phyloP scores from a whole-genome alignment of 768 basidiomycete genomes.

The Saitozyma sp. region DNA sequence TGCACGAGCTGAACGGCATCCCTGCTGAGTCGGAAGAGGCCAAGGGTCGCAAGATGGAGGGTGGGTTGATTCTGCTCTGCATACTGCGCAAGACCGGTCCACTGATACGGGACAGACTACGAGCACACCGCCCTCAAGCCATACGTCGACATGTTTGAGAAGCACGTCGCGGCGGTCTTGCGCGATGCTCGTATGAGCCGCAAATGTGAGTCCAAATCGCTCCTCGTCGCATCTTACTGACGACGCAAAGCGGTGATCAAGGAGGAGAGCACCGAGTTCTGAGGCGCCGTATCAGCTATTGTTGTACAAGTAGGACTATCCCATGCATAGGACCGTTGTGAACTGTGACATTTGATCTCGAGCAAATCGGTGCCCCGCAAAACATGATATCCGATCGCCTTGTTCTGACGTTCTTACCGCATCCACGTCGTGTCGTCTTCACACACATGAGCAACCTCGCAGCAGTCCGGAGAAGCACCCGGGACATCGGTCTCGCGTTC shows the following conservation, averaged over 20 bases:
- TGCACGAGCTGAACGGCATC: conserved; percentile 69
- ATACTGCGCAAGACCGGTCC: background rate
- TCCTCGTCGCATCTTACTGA: background rate
- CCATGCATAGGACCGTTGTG: too few relatives aligned
- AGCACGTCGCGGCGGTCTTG: conserved; percentile 59
- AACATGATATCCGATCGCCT: too few relatives aligned
- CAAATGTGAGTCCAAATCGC: conserved; percentile 37
- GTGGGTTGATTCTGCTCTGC: conserved; percentile 13
- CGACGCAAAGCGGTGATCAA: conserved; percentile 1
- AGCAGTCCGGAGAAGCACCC: conserved; percentile 46
- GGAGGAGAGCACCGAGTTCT: conserved; percentile 16
- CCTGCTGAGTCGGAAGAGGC: conserved; percentile 20
- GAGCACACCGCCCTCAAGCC: conserved; percentile 80
- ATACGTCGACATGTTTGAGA: conserved; percentile 86
- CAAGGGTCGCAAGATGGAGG: conserved; percentile 24
- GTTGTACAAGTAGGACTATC: too few relatives aligned
- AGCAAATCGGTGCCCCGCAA: too few relatives aligned
- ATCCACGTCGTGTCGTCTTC: background rate
- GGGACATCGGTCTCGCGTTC: conserved; percentile 71
- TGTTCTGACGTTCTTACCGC: too few relatives aligned
- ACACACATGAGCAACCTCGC: background rate
- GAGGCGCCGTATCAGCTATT: background rate
- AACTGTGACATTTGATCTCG: too few relatives aligned
- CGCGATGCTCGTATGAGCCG: conserved; percentile 47
- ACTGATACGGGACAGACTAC: conserved; percentile 63